Evolutionary conservation across 2,329 filamentous ascomycete species (phyloP), one percentile per base, ranked within the genome.

Genomic region (Cladosporium oxysporum): DNA sequence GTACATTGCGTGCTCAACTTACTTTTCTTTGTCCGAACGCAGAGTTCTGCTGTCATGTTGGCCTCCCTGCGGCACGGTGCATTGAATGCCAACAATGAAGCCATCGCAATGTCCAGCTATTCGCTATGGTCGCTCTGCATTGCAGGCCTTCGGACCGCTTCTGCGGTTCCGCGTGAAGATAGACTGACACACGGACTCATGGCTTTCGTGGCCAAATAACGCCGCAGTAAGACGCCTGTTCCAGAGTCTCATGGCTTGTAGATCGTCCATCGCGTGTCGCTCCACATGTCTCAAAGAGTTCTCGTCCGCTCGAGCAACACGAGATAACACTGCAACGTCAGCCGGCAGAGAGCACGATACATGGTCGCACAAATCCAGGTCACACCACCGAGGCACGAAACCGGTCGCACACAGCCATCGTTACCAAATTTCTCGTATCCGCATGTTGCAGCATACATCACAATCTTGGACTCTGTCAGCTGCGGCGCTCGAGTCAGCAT

Each of bases 401-500:
- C 28, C 52, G 28, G 52, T 55, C 16, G 26, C 52, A 55, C 52
- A 55, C 18, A 31, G 18, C 18, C 52, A 29, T 31, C 11, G 28
- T 33, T 55, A 55, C 31, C 52, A 55, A 21, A 31, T 55, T 31
- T 21, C 26, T 29, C 31, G 52, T 21, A 33, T 55, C 52, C 52
- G 28, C 11, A 55, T 55, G 28, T 55, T 55, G 52, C 28, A 55
- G 28, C 52, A 55, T 31, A 33, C 29, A 55, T 29, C 52, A 55
- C 11, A 5, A 55, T 21, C 8, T 21, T 29, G 12, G 10, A 33
- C 29, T 11, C 2, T 21, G 8, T 55, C 52, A 55, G 52, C 52
- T 55, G 28, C 33, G 52, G 52, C 52, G 52, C 29, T n/a, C 12
- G 52, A n/a, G 52, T 55, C 52, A 55, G 52, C 52, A 33, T 55